A percentile compares a stretch with the other conserved stretches of the same genome.
These are phyloP conservation scores for Neurospora pannonica DNA, from an alignment of 495 filamentous ascomycete species.

Conservation along the genomic window DNA sequence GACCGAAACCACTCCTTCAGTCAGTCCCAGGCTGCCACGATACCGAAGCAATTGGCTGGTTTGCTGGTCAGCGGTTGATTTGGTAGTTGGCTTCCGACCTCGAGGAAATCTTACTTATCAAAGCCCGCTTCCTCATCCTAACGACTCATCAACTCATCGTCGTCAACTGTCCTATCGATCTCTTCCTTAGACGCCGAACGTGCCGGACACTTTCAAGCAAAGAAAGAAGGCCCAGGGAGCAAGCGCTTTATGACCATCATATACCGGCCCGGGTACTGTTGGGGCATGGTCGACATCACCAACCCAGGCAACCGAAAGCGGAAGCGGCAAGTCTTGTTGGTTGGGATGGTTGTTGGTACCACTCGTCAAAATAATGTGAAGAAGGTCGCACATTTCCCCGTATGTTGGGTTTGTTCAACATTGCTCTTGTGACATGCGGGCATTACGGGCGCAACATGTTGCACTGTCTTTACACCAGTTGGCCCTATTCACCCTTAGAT, in stretches of 20 bases:
- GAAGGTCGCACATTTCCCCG: neutral
- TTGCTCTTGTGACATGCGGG: neutral
- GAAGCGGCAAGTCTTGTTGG: neutral
- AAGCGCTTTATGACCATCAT: neutral
- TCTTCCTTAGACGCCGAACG: neutral
- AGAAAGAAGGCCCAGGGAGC: neutral
- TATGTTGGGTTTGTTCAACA: neutral
- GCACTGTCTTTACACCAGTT: neutral
- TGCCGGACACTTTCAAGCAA: neutral
- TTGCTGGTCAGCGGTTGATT: neutral
- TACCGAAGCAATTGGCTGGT: neutral
- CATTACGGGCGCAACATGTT: neutral
- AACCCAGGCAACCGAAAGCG: neutral
- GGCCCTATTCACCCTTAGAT: neutral
- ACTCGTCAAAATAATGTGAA: neutral
- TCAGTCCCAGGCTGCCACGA: neutral
- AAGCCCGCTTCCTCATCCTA: neutral
- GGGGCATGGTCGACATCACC: neutral
- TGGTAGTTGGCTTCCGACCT: neutral
- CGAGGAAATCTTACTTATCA: neutral
- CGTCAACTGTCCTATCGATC: neutral
- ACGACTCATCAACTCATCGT: neutral
- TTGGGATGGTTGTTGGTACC: neutral
- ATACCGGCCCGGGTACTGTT: neutral
- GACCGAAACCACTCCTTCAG: neutral